A percentile compares a stretch with the other conserved stretches of the same genome.
Evolutionary conservation across 106 monocot genomes (phyloP).

Genomic region (Allium cepa): DNA sequence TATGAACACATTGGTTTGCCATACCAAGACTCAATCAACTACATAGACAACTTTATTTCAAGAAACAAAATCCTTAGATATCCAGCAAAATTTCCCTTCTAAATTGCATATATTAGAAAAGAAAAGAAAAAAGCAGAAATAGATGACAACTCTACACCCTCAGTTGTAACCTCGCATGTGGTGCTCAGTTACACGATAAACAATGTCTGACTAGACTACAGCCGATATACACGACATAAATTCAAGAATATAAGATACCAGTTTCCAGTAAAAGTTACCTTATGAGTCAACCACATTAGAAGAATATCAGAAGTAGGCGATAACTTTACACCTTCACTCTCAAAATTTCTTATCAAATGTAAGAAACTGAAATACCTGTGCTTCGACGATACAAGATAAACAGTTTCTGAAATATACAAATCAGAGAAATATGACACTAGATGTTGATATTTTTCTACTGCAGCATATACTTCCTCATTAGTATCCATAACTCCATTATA

Average conservation of each 20-base stretch:
- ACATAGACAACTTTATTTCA: too few species aligned
- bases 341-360: conserved; percentile 24
- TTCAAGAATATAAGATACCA: too few species aligned
- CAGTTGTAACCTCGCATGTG: too few species aligned
- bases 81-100: too few species aligned
- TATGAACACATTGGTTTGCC: too few species aligned
- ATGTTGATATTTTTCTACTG: conserved; percentile 15
- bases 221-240: too few species aligned
- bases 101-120: too few species aligned
- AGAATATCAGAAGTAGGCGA: conserved; percentile 73
- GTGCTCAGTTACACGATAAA: too few species aligned
- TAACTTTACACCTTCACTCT: conserved; percentile 15
- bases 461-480: conserved; percentile 18
- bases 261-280: conserved; percentile 24
- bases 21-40: too few species aligned
- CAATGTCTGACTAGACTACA: too few species aligned
- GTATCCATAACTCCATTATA: not conserved
- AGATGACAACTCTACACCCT: not conserved
- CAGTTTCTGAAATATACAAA: conserved; percentile 59
- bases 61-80: too few species aligned
- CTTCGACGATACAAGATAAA: conserved; percentile 71
- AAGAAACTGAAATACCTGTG: conserved; percentile 60
- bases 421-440: conserved; percentile 35
- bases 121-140: not conserved
- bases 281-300: conserved; percentile 82